Evolutionary conservation across 108 stramenopile species (phyloP).

Genomic region (Seminavis robusta): DNA sequence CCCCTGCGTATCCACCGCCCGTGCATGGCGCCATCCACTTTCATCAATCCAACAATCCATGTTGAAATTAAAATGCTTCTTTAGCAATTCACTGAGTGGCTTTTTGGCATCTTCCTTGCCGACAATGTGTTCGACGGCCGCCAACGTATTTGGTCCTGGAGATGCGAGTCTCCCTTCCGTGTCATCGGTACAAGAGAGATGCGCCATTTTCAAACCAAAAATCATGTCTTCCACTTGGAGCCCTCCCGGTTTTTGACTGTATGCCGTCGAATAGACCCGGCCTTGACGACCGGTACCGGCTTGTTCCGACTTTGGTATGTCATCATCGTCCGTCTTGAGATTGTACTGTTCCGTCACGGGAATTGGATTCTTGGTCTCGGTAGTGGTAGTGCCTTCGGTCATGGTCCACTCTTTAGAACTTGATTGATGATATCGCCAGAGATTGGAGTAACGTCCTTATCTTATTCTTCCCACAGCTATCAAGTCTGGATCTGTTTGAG

Average conservation of each 20-base stretch:
- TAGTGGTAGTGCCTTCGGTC: background rate
- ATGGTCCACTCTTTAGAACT: background rate
- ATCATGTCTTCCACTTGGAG: constrained; percentile 25
- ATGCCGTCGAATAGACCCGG: constrained; percentile 5
- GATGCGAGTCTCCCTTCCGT: constrained; percentile 1
- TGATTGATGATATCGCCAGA: background rate
- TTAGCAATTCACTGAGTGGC: constrained; percentile 15
- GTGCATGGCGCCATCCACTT: constrained; percentile 6
- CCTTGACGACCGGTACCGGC: no score
- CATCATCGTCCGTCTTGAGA: background rate
- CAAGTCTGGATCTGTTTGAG: background rate
- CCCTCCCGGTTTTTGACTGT: constrained; percentile 16
- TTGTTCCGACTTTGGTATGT: no score
- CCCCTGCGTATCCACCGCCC: constrained; percentile 24
- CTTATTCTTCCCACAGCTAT: background rate
- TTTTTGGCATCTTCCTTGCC: constrained; percentile 15
- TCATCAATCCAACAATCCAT: constrained; percentile 23
- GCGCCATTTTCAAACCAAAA: constrained; percentile 28
- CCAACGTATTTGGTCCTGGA: constrained; percentile 8
- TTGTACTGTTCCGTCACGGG: background rate
- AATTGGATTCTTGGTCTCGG: background rate
- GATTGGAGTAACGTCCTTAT: background rate
- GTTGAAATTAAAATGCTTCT: constrained; percentile 13
- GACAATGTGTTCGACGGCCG: constrained; percentile 13
- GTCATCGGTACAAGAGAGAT: constrained; percentile 30